Percentiles rank a stretch among this genome's conserved stretches.
Evolutionary conservation across 2,329 filamentous ascomycete species (phyloP).

Genomic region (Chaetomiaceae sp.): DNA sequence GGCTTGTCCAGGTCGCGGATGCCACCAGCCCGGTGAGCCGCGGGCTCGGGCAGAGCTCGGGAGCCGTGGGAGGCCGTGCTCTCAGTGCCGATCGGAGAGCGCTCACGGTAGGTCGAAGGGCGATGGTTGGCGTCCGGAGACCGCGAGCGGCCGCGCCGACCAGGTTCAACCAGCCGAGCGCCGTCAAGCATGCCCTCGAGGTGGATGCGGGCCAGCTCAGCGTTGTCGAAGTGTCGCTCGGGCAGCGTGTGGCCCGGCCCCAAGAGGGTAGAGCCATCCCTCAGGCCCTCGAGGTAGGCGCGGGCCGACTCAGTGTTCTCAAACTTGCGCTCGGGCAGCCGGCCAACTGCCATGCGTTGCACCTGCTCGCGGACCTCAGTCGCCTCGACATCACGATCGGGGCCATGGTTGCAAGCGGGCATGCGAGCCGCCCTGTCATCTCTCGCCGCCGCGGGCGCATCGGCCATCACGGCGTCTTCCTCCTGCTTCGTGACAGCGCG

Average conservation of each 20-base stretch:
- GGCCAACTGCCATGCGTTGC: not conserved
- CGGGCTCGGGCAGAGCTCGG: too few species aligned
- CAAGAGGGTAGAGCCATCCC: too few species aligned
- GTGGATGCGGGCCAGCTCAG: slow-evolving; percentile 18
- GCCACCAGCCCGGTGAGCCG: too few species aligned
- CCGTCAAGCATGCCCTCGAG: slow-evolving; percentile 23
- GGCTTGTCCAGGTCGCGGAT: too few species aligned
- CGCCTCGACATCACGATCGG: not conserved
- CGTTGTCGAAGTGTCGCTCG: slow-evolving; percentile 11
- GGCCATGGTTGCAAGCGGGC: not conserved
- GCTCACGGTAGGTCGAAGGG: not conserved
- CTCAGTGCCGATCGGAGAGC: not conserved
- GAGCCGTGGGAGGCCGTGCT: too few species aligned
- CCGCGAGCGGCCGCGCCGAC: not conserved
- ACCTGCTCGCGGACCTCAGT: not conserved
- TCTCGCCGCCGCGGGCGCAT: too few species aligned
- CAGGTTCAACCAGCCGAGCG: not conserved
- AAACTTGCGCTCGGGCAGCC: slow-evolving; percentile 3
- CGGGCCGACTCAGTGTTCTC: slow-evolving; percentile 14
- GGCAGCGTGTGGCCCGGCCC: too few species aligned
- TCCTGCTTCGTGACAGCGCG: not conserved
- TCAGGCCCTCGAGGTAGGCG: slow-evolving; percentile 26
- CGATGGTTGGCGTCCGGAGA: not conserved
- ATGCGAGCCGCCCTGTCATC: not conserved
- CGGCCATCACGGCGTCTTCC: not conserved